phyloP scores from a whole-genome alignment of 1,284 basidiomycete species.

The Cryptococcus sp. region DNA sequence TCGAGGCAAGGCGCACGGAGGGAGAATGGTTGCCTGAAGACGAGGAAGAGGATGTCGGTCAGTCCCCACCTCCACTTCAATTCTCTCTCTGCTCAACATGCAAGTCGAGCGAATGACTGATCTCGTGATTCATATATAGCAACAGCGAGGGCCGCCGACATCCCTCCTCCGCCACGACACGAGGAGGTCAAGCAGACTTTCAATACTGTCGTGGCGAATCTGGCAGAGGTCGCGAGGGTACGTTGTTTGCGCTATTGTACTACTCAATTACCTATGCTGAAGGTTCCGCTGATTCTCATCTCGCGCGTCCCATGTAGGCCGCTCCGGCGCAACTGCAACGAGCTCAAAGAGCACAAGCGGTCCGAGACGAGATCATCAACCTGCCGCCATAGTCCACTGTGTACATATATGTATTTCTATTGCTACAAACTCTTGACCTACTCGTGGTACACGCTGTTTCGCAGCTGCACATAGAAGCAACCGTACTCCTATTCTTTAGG shows the following conservation, averaged over 20 bases:
- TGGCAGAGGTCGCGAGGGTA: conserved; percentile 41
- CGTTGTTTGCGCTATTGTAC: conserved; percentile 7
- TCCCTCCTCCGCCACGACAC: conserved; percentile 40
- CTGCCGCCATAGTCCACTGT: conserved; percentile 14
- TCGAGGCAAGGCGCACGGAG: conserved; percentile 56
- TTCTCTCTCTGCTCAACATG: background rate
- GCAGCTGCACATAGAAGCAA: too few species aligned
- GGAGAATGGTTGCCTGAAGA: conserved; percentile 52
- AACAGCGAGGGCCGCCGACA: conserved; percentile 18
- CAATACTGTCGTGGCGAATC: conserved; percentile 30
- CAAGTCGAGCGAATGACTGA: background rate
- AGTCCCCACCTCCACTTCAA: conserved; percentile 3
- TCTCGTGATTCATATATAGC: background rate
- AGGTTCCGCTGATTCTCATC: conserved; percentile 1
- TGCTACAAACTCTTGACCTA: background rate
- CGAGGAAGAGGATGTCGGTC: conserved; percentile 26
- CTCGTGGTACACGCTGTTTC: background rate
- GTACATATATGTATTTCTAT: background rate
- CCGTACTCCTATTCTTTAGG: too few species aligned
- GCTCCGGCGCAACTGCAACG: conserved; percentile 45
- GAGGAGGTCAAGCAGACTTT: conserved; percentile 39
- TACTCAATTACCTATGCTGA: background rate
- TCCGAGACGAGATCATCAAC: conserved; percentile 45
- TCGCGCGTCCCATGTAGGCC: conserved; percentile 22
- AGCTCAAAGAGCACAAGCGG: conserved; percentile 49